Conservation (phyloP, 2,329 filamentous ascomycete genomes). For the Fusarium miscanthi region DNA sequence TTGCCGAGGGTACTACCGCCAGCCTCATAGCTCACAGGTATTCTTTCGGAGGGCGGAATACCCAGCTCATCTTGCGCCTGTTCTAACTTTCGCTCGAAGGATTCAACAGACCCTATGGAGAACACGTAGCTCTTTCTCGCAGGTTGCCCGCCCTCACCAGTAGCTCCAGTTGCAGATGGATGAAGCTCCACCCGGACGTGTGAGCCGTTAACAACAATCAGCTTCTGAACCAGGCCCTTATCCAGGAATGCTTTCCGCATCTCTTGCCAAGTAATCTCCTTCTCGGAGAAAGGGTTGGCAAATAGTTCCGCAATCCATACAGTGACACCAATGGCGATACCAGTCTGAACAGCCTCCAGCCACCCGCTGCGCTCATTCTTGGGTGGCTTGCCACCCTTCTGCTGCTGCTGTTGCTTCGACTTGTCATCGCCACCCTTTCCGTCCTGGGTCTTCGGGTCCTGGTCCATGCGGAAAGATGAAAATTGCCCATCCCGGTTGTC, state of each 20-base stretch:
- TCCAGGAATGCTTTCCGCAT: constrained; percentile 93
- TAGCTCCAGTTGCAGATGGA: constrained; percentile 67
- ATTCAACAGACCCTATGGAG: constrained; percentile 92
- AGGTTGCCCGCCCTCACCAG: constrained; percentile 43
- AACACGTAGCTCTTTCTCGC: constrained; percentile 76
- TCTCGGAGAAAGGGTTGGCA: constrained; percentile 57
- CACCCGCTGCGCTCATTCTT: constrained; percentile 51
- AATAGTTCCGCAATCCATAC: constrained; percentile 57
- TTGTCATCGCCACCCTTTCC: constrained; percentile 39
- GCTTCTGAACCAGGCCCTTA: constrained; percentile 94
- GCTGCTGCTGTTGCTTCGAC: constrained; percentile 39
- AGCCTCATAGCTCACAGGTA: constrained; percentile 87
- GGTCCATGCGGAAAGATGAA: constrained; percentile 37
- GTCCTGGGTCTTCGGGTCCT: constrained; percentile 37
- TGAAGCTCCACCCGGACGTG: constrained; percentile 85
- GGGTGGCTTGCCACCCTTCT: constrained; percentile 48
- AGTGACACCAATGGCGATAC: constrained; percentile 64
- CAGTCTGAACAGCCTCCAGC: constrained; percentile 51
- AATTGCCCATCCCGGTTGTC: constrained; percentile 34
- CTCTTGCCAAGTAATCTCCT: constrained; percentile 98
- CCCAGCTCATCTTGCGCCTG: constrained; percentile 87
- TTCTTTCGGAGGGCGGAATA: constrained; percentile 88
- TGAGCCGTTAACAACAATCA: constrained; percentile 78
- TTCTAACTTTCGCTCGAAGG: constrained; percentile 89
- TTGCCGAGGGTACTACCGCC: constrained; percentile 81